A percentile compares a stretch with the other conserved stretches of the same genome.
Evolutionary conservation across 345 rosid species (phyloP).

Genomic region (Mallotus nudiflorus): DNA sequence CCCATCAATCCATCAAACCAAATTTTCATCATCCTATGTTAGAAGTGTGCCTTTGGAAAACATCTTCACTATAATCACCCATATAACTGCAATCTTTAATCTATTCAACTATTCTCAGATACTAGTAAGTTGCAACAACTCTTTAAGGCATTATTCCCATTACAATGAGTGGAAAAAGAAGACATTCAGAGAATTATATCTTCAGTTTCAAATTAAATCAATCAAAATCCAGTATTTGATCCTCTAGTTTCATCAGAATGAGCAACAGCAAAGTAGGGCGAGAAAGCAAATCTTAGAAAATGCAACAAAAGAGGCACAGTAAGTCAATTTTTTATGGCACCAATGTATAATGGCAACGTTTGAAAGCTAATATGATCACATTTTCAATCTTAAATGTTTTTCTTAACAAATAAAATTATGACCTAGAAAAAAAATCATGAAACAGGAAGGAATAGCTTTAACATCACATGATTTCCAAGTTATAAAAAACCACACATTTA

Average conservation of each 20-base stretch:
- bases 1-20: neutral
- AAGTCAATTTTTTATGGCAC: neutral
- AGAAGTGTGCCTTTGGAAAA: too few relatives aligned
- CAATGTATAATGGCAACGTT: neutral
- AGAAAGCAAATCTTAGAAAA: neutral
- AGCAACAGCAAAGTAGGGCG: neutral
- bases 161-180: neutral
- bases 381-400: neutral
- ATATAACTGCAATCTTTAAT: neutral
- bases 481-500: too few relatives aligned
- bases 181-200: neutral
- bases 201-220: neutral
- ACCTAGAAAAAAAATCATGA: too few relatives aligned
- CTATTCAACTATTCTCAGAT: neutral
- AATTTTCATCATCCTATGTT: neutral
- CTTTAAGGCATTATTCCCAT: neutral
- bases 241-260: neutral
- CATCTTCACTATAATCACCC: neutral
- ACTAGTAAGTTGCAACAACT: neutral
- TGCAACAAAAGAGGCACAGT: neutral
- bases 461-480: neutral
- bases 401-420: constrained; percentile 8
- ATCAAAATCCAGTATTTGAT: neutral
- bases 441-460: too few relatives aligned
- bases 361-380: constrained; percentile 6